Evolutionary conservation across 768 basidiomycete genomes (phyloP).

Genomic region (Leucocoprinus leucothites): DNA sequence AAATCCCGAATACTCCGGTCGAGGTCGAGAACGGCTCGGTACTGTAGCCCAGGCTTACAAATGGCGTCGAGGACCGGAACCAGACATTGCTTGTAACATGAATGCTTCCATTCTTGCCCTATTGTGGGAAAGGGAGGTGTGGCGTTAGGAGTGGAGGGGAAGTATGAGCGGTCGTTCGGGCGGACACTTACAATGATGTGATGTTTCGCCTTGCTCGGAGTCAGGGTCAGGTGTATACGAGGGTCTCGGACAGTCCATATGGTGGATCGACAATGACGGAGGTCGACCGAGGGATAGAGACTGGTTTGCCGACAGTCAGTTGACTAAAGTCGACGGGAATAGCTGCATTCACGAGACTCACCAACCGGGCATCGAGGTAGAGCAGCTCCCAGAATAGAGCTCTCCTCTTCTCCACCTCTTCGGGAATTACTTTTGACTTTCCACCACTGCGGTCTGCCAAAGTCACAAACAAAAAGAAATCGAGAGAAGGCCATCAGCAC

Average conservation of each 20-base stretch:
- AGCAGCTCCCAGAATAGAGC: conserved; percentile 71
- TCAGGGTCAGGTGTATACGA: conserved; percentile 40
- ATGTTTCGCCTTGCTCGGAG: conserved; percentile 32
- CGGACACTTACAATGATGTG: conserved; percentile 43
- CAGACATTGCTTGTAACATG: conserved; percentile 56
- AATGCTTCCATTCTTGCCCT: conserved; percentile 75
- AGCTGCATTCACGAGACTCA: conserved; percentile 21
- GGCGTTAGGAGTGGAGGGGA: not conserved
- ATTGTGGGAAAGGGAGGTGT: conserved; percentile 5
- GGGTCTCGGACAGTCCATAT: conserved; percentile 56
- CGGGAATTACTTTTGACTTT: conserved; percentile 63
- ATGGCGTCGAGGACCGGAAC: conserved; percentile 59
- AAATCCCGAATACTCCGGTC: conserved; percentile 64
- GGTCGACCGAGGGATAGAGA: conserved; percentile 67
- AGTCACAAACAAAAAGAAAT: conserved; percentile 1
- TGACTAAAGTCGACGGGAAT: not conserved
- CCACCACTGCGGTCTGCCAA: conserved; percentile 58
- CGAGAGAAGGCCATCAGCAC: conserved; percentile 1
- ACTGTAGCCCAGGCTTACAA: conserved; percentile 50
- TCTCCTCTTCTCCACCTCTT: conserved; percentile 66
- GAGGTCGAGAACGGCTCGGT: conserved; percentile 48
- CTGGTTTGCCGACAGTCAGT: conserved; percentile 21
- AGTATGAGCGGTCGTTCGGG: too few species aligned
- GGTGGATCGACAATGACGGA: conserved; percentile 57
- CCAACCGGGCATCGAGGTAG: conserved; percentile 61